Percentiles rank a stretch among this genome's conserved stretches.
These are phyloP conservation scores for Lachnellula cervina DNA, from an alignment of 2,329 filamentous ascomycete species.

Conservation along the genomic window DNA sequence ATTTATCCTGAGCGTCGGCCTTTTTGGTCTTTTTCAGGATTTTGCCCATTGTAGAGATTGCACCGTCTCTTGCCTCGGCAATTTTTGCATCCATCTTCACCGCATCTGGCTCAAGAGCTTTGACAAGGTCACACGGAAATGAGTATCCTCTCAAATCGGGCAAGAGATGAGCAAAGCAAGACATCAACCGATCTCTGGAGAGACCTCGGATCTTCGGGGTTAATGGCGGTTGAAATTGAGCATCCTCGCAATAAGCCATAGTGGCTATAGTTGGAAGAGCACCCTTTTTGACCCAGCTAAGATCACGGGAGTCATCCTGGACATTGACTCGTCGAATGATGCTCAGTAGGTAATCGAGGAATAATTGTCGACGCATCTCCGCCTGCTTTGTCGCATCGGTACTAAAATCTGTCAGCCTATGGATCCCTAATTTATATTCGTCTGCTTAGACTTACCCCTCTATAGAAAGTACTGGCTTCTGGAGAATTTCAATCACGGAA, in stretches of 20 bases:
- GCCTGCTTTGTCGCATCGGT: slow-evolving; percentile 21
- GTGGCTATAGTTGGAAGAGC: slow-evolving; percentile 39
- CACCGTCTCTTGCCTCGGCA: slow-evolving; percentile 47
- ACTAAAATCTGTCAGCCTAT: slow-evolving; percentile 5
- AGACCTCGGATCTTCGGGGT: slow-evolving; percentile 51
- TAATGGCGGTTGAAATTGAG: slow-evolving; percentile 38
- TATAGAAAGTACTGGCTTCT: slow-evolving; percentile 38
- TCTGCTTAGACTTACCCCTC: slow-evolving; percentile 29
- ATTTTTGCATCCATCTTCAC: slow-evolving; percentile 53
- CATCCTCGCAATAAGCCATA: slow-evolving; percentile 48
- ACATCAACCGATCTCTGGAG: slow-evolving; percentile 52
- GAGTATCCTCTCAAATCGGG: slow-evolving; percentile 48
- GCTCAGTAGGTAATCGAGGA: slow-evolving; percentile 30
- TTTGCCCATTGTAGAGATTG: slow-evolving; percentile 48
- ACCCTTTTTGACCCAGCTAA: slow-evolving; percentile 22
- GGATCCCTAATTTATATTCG: slow-evolving; percentile 1
- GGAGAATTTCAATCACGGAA: slow-evolving; percentile 44
- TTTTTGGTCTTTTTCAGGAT: slow-evolving; percentile 41
- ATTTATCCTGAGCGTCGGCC: slow-evolving; percentile 28
- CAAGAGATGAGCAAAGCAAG: slow-evolving; percentile 54
- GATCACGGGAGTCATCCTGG: slow-evolving; percentile 14
- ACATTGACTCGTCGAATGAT: slow-evolving; percentile 27
- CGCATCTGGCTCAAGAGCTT: slow-evolving; percentile 30
- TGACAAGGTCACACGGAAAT: slow-evolving; percentile 32
- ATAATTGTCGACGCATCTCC: slow-evolving; percentile 28